phyloP scores from a whole-genome alignment of 2,329 filamentous ascomycete genomes.

The Microcyclospora pomicola region DNA sequence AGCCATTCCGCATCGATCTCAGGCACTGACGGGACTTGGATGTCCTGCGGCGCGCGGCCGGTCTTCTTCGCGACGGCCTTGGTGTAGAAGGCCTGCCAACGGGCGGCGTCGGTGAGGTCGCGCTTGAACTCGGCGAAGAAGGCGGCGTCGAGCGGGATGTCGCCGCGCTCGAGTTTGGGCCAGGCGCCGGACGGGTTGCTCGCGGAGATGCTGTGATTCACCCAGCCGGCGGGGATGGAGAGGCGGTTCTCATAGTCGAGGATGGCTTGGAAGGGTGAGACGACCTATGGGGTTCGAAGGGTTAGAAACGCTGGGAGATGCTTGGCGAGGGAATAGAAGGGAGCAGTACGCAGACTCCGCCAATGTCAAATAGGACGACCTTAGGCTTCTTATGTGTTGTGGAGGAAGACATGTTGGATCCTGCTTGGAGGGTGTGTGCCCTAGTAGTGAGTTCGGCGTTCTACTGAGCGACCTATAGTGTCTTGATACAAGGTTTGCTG shows the following conservation, averaged over 20 bases:
- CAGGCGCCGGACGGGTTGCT: conserved; percentile 68
- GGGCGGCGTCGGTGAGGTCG: conserved; percentile 52
- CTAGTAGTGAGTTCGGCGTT: too few relatives aligned
- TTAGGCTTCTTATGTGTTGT: conserved; percentile 36
- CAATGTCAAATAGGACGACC: conserved; percentile 84
- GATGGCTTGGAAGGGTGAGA: conserved; percentile 86
- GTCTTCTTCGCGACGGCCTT: conserved; percentile 21
- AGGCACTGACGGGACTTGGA: conserved; percentile 47
- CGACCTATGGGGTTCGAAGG: conserved; percentile 44
- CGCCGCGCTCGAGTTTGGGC: conserved; percentile 77
- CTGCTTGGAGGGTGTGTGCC: conserved; percentile 9
- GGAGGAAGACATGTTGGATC: conserved; percentile 11
- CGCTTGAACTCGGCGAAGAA: conserved; percentile 66
- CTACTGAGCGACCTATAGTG: too few relatives aligned
- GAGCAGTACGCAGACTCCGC: conserved; percentile 70
- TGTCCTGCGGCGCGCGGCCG: conserved; percentile 28
- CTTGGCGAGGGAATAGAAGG: not conserved
- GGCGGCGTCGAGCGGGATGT: conserved; percentile 55
- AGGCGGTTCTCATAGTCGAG: conserved; percentile 71
- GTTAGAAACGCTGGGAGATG: too few relatives aligned
- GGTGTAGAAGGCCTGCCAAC: conserved; percentile 52
- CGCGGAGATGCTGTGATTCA: conserved; percentile 78
- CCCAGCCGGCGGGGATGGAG: conserved; percentile 71
- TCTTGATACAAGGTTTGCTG: too few relatives aligned
- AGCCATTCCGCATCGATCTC: conserved; percentile 62